Conservation (phyloP, 805 yeast genomes). For the Sugiyamaella floridensis region DNA sequence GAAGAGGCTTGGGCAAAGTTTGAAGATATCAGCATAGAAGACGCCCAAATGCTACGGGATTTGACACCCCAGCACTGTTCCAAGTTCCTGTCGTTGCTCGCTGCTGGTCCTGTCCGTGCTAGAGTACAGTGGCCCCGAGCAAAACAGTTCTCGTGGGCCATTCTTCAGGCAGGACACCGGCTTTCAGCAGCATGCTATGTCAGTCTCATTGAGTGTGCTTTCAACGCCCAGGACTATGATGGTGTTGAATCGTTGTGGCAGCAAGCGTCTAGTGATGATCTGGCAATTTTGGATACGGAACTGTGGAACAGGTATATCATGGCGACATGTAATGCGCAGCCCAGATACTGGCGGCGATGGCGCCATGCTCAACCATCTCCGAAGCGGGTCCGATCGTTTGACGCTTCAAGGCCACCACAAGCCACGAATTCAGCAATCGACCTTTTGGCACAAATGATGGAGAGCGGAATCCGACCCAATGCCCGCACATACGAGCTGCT, state of each 20-base stretch:
- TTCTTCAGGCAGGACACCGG: conserved; percentile 14
- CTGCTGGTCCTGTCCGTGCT: conserved; percentile 8
- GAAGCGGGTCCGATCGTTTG: neutral
- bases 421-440: conserved; percentile 17
- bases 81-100: conserved; percentile 4
- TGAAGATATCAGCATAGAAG: conserved; percentile 6
- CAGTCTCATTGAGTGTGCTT: conserved; percentile 23
- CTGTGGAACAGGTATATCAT: conserved; percentile 31
- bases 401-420: conserved; percentile 13
- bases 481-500: conserved; percentile 29
- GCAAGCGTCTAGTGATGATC: conserved; percentile 14
- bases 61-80: conserved; percentile 5
- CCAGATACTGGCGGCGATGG: conserved; percentile 24
- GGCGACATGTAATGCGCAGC: conserved; percentile 26
- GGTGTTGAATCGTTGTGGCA: conserved; percentile 25
- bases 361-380: conserved; percentile 1
- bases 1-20: conserved; percentile 16
- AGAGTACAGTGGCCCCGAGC: conserved; percentile 21
- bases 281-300: conserved; percentile 16
- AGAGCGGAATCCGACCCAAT: conserved; percentile 27
- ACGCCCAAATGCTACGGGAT: conserved; percentile 5
- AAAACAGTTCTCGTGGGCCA: conserved; percentile 13
- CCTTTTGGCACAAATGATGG: conserved; percentile 24
- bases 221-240: conserved; percentile 18
- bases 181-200: conserved; percentile 23